These are phyloP conservation scores for Cynara cardunculus DNA, from an alignment of 129 eudicot species.

Conservation along the genomic window DNA sequence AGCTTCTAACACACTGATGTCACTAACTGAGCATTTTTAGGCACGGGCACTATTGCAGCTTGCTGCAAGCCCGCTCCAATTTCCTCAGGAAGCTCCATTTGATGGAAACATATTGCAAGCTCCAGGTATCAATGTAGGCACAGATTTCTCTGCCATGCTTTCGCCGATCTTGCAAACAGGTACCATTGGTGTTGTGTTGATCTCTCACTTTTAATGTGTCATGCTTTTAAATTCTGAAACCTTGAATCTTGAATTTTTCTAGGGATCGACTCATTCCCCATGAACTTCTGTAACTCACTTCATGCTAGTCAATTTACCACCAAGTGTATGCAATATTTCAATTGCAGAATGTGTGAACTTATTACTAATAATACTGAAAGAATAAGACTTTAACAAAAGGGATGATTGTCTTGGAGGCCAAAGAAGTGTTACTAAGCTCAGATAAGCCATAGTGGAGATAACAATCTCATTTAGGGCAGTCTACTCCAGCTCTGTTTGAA, in stretches of 20 bases:
- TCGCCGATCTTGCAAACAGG: constrained; percentile 51
- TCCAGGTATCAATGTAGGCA: constrained; percentile 22
- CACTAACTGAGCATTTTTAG: constrained; percentile 43
- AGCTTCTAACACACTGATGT: constrained; percentile 24
- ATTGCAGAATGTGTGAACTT: background rate
- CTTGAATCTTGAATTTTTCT: background rate
- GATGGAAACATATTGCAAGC: constrained; percentile 40
- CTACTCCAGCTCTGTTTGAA: background rate
- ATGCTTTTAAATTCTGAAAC: background rate
- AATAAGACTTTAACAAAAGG: background rate
- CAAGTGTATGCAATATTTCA: background rate
- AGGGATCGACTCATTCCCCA: background rate
- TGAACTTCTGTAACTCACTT: background rate
- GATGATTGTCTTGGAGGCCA: background rate
- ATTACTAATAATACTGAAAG: background rate
- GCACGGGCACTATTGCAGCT: constrained; percentile 76
- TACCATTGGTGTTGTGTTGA: background rate
- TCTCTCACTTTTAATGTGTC: background rate
- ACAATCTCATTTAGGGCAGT: background rate
- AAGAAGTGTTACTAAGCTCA: background rate
- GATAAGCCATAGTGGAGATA: background rate
- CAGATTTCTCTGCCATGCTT: constrained; percentile 28
- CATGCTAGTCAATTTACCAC: background rate
- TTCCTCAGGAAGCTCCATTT: constrained; percentile 50
- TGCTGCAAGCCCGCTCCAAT: constrained; percentile 77